A percentile compares a stretch with the other conserved stretches of the same genome.
These are phyloP conservation scores for Pholiota conissans DNA, from an alignment of 768 basidiomycete genomes.

Conservation along the genomic window DNA sequence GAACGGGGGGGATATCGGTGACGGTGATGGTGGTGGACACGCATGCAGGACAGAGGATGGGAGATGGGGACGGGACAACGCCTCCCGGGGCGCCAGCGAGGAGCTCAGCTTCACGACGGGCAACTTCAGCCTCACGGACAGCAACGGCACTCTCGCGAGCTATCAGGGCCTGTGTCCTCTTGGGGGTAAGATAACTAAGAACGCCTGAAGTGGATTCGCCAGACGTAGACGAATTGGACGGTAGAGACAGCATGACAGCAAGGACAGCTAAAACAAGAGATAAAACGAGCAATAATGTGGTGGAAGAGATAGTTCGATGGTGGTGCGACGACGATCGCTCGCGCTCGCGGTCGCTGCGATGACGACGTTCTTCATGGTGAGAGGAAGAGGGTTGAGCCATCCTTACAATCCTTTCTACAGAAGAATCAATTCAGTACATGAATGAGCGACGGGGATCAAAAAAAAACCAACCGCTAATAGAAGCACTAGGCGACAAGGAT, in stretches of 20 bases:
- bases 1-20: slow-evolving; percentile 55
- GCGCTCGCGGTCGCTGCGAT: slow-evolving; percentile 53
- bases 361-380: slow-evolving; percentile 65
- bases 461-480: slow-evolving; percentile 44
- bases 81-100: slow-evolving; percentile 84
- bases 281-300: slow-evolving; percentile 82
- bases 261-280: slow-evolving; percentile 85
- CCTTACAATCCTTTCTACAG: slow-evolving; percentile 48
- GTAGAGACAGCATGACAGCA: slow-evolving; percentile 89
- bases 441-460: slow-evolving; percentile 1
- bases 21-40: slow-evolving; percentile 52
- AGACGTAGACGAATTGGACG: slow-evolving; percentile 44
- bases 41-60: slow-evolving; percentile 59
- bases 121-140: slow-evolving; percentile 83
- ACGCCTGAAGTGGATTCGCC: slow-evolving; percentile 51
- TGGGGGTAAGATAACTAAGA: slow-evolving; percentile 76
- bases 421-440: background rate
- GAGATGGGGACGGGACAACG: slow-evolving; percentile 57
- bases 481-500: slow-evolving; percentile 76
- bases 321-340: slow-evolving; percentile 64
- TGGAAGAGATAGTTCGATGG: slow-evolving; percentile 86
- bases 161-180: slow-evolving; percentile 78
- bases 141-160: slow-evolving; percentile 80
- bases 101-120: slow-evolving; percentile 84
- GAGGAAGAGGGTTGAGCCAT: slow-evolving; percentile 90